These are phyloP conservation scores for Exophiala sp. DNA, from an alignment of 2,329 filamentous ascomycete genomes.

Conservation along the genomic window DNA sequence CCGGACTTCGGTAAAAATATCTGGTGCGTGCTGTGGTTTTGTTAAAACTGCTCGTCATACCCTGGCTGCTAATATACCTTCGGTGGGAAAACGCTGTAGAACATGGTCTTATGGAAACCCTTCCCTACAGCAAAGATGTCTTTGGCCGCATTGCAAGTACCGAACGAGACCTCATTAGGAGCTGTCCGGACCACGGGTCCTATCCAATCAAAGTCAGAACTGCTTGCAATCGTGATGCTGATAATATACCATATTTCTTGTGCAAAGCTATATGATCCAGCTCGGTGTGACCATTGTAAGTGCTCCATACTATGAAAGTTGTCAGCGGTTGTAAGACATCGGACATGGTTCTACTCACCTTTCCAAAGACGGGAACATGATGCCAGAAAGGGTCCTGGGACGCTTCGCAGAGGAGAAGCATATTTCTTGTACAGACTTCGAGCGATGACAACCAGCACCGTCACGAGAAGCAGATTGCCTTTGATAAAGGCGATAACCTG, in stretches of 20 bases:
- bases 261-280: slow-evolving; percentile 37
- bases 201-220: slow-evolving; percentile 2
- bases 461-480: slow-evolving; percentile 17
- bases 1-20: slow-evolving; percentile 56
- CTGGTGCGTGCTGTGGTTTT: slow-evolving; percentile 33
- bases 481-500: slow-evolving; percentile 14
- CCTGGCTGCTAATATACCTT: slow-evolving; percentile 43
- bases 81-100: slow-evolving; percentile 54
- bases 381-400: slow-evolving; percentile 42
- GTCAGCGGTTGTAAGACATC: background rate
- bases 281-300: slow-evolving; percentile 40
- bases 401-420: slow-evolving; percentile 39
- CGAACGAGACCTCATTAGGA: slow-evolving; percentile 48
- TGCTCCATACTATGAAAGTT: slow-evolving; percentile 33
- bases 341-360: slow-evolving; percentile 6
- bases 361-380: slow-evolving; percentile 41
- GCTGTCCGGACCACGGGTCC: slow-evolving; percentile 49
- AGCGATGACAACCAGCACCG: slow-evolving; percentile 8
- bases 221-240: background rate
- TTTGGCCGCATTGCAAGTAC: slow-evolving; percentile 46
- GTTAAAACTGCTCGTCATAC: background rate
- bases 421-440: slow-evolving; percentile 41
- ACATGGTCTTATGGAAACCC: slow-evolving; percentile 52
- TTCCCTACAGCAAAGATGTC: slow-evolving; percentile 49
- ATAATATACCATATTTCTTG: slow-evolving; percentile 32